Conservation (phyloP, 305 asterid genomes). For the Fraxinus floribunda region DNA sequence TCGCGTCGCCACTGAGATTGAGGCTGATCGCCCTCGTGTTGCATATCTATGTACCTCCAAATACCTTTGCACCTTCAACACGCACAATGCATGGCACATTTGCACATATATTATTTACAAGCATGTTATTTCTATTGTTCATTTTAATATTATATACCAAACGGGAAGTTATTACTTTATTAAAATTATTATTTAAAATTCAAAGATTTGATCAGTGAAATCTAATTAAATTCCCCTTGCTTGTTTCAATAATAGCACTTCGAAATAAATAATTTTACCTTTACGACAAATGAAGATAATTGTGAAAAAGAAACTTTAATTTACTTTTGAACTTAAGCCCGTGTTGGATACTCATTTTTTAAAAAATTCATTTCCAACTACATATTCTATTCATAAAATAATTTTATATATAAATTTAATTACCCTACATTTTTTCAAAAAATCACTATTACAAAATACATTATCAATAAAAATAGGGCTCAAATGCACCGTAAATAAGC, state of each 20-base stretch:
- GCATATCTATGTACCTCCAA: slow-evolving; percentile 77
- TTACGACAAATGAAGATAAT: not conserved
- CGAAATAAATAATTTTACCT: not conserved
- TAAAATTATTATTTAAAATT: not conserved
- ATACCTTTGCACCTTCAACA: not conserved
- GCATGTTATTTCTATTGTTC: not conserved
- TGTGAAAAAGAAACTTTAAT: not conserved
- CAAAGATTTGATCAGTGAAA: not conserved
- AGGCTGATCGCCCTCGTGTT: slow-evolving; percentile 87
- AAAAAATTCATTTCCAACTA: not conserved
- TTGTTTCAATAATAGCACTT: not conserved
- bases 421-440: not conserved
- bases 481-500: not conserved
- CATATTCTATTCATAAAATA: not conserved
- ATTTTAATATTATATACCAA: not conserved
- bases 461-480: not conserved
- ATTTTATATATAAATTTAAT: not conserved
- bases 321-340: not conserved
- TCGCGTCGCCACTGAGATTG: slow-evolving; percentile 87
- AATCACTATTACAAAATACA: not conserved
- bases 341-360: not conserved
- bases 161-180: not conserved
- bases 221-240: not conserved
- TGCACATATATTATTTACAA: not conserved
- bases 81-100: not conserved